Evolutionary conservation across 192 early-diverging fungal genomes (phyloP).

Genomic region (Backusella macrospora): DNA sequence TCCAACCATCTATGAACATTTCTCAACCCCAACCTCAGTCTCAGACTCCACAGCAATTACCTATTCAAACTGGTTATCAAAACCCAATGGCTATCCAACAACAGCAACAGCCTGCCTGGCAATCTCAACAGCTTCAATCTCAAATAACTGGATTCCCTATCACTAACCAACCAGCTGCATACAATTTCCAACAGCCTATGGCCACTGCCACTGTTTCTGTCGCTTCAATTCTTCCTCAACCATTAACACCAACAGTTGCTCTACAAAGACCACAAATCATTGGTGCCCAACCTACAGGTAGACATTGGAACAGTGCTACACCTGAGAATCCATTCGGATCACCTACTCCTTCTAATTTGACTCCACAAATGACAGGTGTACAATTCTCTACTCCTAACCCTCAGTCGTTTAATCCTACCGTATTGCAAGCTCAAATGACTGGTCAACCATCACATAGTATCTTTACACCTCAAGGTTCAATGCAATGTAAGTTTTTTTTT

Average conservation of each 20-base stretch:
- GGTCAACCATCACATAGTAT: conserved; percentile 15
- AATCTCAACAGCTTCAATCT: conserved; percentile 35
- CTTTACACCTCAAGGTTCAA: conserved; percentile 35
- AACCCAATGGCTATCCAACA: conserved; percentile 25
- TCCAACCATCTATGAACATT: neutral
- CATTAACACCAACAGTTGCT: conserved; percentile 34
- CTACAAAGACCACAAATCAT: conserved; percentile 25
- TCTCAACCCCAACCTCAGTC: conserved; percentile 10
- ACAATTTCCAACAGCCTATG: neutral
- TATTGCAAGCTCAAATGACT: conserved; percentile 17
- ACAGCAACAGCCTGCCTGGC: conserved; percentile 19
- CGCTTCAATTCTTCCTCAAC: conserved; percentile 22
- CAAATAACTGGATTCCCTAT: conserved; percentile 35
- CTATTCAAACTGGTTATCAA: conserved; percentile 16
- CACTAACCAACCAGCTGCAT: neutral
- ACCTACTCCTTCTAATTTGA: conserved; percentile 17
- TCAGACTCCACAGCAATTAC: neutral
- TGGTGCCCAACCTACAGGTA: conserved; percentile 45
- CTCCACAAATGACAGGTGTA: conserved; percentile 33
- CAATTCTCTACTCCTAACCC: conserved; percentile 39
- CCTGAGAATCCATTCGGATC: conserved; percentile 45
- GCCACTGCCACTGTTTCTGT: conserved; percentile 26
- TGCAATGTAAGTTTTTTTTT: conserved; percentile 31
- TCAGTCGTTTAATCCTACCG: conserved; percentile 22
- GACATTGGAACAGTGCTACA: conserved; percentile 45